Evolutionary conservation across 2,329 filamentous ascomycete species (phyloP), one percentile per base, ranked within the genome.

Genomic region (Aureobasidium sp.): DNA sequence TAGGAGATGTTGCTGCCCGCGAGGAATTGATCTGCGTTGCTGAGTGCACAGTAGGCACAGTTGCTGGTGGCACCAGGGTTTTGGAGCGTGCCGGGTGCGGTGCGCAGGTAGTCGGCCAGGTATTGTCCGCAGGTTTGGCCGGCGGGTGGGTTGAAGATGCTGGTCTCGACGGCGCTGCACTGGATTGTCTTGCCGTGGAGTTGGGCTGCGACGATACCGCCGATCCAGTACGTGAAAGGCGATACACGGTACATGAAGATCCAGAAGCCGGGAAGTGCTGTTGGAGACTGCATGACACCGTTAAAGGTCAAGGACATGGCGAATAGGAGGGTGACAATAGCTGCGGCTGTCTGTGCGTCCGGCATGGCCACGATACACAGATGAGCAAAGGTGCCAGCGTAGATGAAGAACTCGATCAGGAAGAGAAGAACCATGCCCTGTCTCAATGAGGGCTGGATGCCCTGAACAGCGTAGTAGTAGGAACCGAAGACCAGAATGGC

Each of bases 191-290:
- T 78, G 0, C 69, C 72, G 2, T 75, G 73, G 0, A 86, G 70
- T 69, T 74, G 72, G 0, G 75, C 73, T 5, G 71, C 67, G 2
- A 76, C 71, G 41, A 78, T 73, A 11, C 74, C 75, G 20, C 65
- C 69, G 22, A 79, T 69, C 79, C 80, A 84, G 72, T 89, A 90
- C 0, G 85, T 88, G 63, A 89, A 86, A 0, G 86, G 86, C 0
- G 81, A 85, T 12, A 84, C 78, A 29, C 84, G 80, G 72, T 90
- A 88, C 87, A 90, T 90, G 76, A 89, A 90, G 64, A 84, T 84
- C 88, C 88, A 91, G 76, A 91, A 91, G 0, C 83, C 80, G 0
- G 88, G 87, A 1, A 91, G 77, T 0, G 79, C 78, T 3, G 69
- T 64, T 0, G 85, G 82, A 0, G 80, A 73, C 64, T 87, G 84